These are phyloP conservation scores for Metschnikowia bowlesiae DNA, from an alignment of 805 yeast species.

Conservation along the genomic window DNA sequence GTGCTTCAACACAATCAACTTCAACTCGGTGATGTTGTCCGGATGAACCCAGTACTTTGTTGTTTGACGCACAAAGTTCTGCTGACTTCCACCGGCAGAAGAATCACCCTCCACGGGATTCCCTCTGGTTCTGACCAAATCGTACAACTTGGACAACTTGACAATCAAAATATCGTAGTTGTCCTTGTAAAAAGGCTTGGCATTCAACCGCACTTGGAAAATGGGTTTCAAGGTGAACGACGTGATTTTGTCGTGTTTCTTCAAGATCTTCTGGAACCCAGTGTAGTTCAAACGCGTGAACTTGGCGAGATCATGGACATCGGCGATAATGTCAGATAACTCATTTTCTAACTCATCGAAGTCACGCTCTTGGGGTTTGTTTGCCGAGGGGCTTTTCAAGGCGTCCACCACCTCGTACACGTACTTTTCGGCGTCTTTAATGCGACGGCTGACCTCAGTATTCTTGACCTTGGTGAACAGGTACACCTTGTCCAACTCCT, in stretches of 20 bases:
- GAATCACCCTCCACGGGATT: conserved; percentile 94
- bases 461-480: conserved; percentile 86
- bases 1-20: conserved; percentile 87
- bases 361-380: conserved; percentile 39
- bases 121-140: conserved; percentile 92
- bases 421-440: conserved; percentile 72
- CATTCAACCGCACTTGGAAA: conserved; percentile 85
- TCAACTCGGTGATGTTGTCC: conserved; percentile 94
- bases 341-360: conserved; percentile 42
- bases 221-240: conserved; percentile 72
- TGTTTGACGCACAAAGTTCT: conserved; percentile 96
- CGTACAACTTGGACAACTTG: conserved; percentile 82
- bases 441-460: conserved; percentile 78
- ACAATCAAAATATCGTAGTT: conserved; percentile 88
- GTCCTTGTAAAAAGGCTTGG: conserved; percentile 95
- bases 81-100: conserved; percentile 97
- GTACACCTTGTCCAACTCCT: conserved; percentile 88
- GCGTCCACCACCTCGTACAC: conserved; percentile 63
- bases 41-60: conserved; percentile 99
- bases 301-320: conserved; percentile 94
- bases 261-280: conserved; percentile 93
- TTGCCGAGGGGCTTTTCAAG: conserved; percentile 36
- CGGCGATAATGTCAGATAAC: conserved; percentile 79
- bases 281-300: conserved; percentile 91
- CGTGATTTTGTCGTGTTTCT: conserved; percentile 93